Base-by-base conservation (phyloP, 164 flowering plant species). In the Vitis rupestris region DNA sequence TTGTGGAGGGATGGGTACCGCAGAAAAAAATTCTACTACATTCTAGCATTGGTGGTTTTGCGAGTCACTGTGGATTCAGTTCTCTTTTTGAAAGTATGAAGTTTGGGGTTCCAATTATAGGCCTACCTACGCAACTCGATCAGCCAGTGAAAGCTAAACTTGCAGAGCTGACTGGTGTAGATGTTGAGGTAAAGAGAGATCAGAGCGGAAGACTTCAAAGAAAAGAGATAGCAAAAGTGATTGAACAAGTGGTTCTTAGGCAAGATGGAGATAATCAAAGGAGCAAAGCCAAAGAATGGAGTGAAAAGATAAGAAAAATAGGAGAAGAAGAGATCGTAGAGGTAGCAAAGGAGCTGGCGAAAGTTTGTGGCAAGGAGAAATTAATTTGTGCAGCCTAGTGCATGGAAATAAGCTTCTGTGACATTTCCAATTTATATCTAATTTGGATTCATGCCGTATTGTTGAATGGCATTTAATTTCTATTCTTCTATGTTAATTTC, bases 1-100 rank as follows among this genome's bases (percentile, higher is more conserved):
- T 79, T 2, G 12, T 72, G 7, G 68, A 69, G 9, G 56, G 54
- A 0, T 78, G 81, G 81, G 81, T 73, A 1, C 73, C 78, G 3
- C 81, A 78, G 16, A 13, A 15, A 1, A 64, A 47, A 29, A 72
- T 78, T 3, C 27, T 78, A 9, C 10, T 4, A 3, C 81, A 75
- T 56, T 2, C 15, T 2, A 68, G 74, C 54, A 23, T 72, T 10
- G 81, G 81, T 0, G 81, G 78, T 14, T 73, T 77, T 63, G 74
- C 73, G 61, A 77, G 76, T 51, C 80, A 77, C 13, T 79, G 79
- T 44, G 79, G 79, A 30, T 79, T 76, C 79, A 72, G 68, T 48
- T 79, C 82, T 19, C 23, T 2, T 19, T 19, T 19, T 19, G 23
- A 59, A 59, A 17, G n/a, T 72, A 69, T 19, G 82, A 79, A 58